phyloP scores from a whole-genome alignment of 805 yeast genomes.

The Lipomyces mesembrius region DNA sequence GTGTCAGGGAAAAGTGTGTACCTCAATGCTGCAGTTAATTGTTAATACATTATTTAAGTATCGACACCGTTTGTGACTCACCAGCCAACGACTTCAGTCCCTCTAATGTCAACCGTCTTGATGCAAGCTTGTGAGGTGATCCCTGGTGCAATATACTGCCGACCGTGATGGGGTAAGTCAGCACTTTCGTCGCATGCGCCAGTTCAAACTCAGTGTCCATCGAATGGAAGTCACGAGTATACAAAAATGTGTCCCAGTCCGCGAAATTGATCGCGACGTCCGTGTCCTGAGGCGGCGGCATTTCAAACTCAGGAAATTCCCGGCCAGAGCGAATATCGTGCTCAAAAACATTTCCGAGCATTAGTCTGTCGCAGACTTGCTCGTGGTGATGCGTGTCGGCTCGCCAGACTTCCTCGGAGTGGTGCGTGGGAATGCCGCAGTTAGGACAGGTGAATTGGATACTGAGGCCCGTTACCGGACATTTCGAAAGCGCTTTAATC shows the following conservation, averaged over 20 bases:
- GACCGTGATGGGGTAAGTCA: conserved; percentile 90
- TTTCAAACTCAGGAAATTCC: conserved; percentile 92
- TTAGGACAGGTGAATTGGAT: conserved; percentile 87
- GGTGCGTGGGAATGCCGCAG: conserved; percentile 97
- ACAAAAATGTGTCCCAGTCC: conserved; percentile 91
- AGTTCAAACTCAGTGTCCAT: conserved; percentile 97
- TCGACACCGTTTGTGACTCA: neutral
- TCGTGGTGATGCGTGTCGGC: conserved; percentile 73
- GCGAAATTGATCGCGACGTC: conserved; percentile 76
- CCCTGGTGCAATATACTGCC: conserved; percentile 80
- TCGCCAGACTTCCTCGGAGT: conserved; percentile 87
- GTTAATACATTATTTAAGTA: neutral
- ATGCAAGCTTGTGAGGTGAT: conserved; percentile 90
- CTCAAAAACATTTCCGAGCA: conserved; percentile 88
- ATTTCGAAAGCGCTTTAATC: conserved; percentile 68
- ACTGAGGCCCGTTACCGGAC: conserved; percentile 85
- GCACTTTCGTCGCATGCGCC: conserved; percentile 92
- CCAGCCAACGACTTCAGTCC: conserved; percentile 86
- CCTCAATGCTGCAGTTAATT: conserved; percentile 62
- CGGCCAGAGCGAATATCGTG: conserved; percentile 95
- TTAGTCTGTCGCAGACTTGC: conserved; percentile 71
- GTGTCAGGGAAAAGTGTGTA: conserved; percentile 81
- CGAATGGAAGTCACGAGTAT: conserved; percentile 88
- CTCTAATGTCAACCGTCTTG: conserved; percentile 71
- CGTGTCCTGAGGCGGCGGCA: conserved; percentile 77